Conservation (phyloP, 495 filamentous ascomycete genomes). For the Podospora conica region DNA sequence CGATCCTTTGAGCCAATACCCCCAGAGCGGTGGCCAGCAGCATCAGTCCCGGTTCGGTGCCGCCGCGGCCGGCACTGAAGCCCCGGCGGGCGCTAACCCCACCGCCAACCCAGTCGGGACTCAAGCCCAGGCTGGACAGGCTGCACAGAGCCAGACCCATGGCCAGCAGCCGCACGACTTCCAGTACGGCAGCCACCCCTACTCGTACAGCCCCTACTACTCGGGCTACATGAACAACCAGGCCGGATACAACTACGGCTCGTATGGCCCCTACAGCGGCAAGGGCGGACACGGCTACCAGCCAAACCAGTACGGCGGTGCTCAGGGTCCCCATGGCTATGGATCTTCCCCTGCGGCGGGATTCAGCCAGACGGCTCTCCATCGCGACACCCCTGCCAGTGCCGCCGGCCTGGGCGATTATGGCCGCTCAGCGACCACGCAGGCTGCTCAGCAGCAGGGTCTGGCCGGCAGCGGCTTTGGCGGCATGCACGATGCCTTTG, state of each 20-base stretch:
- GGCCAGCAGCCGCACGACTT: constrained; percentile 54
- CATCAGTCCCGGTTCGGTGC: constrained; percentile 26
- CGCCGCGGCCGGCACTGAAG: constrained; percentile 59
- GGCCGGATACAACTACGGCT: constrained; percentile 59
- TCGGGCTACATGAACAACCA: constrained; percentile 72
- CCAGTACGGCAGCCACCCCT: constrained; percentile 69
- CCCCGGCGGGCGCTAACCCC: constrained; percentile 77
- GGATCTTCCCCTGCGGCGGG: constrained; percentile 67
- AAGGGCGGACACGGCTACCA: constrained; percentile 67
- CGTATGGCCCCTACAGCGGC: constrained; percentile 70
- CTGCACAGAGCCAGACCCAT: constrained; percentile 53
- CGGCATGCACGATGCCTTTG: constrained; percentile 72
- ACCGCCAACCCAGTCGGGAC: constrained; percentile 53
- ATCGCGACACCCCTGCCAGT: constrained; percentile 54
- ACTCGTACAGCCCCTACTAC: constrained; percentile 76
- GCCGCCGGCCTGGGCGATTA: constrained; percentile 59
- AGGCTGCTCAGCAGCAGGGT: constrained; percentile 63
- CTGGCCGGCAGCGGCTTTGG: constrained; percentile 60
- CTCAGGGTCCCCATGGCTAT: constrained; percentile 69
- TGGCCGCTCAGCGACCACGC: constrained; percentile 65
- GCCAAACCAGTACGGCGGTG: constrained; percentile 69
- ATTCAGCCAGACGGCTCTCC: constrained; percentile 65
- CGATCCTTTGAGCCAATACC: constrained; percentile 71
- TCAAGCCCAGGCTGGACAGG: constrained; percentile 50
- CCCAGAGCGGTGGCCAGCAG: constrained; percentile 53